A percentile compares a stretch with the other conserved stretches of the same genome.
These are phyloP conservation scores for Penicillium sp. DNA, from an alignment of 2,329 filamentous ascomycete species.

Conservation along the genomic window DNA sequence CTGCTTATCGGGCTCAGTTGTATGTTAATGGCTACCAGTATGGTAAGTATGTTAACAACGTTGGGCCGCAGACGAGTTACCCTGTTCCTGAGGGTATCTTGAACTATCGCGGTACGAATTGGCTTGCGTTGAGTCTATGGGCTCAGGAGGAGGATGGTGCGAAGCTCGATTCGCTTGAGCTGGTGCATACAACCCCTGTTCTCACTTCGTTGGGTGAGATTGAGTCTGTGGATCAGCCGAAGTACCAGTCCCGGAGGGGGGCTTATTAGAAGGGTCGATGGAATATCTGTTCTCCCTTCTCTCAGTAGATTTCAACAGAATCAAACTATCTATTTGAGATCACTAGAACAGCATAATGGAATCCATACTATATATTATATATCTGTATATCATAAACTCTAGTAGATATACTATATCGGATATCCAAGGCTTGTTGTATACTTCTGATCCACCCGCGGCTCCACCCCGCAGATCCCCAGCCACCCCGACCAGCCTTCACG, in stretches of 20 bases:
- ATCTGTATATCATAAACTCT: too few relatives aligned
- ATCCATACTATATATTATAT: too few relatives aligned
- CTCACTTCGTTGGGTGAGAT: conserved; percentile 56
- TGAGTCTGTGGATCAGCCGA: conserved; percentile 50
- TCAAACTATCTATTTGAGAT: too few relatives aligned
- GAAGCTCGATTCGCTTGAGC: conserved; percentile 58
- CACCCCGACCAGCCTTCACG: background rate
- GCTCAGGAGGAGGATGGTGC: conserved; percentile 62
- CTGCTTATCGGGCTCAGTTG: conserved; percentile 64
- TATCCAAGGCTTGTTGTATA: too few relatives aligned
- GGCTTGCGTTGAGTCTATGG: conserved; percentile 71
- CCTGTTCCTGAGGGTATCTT: conserved; percentile 76
- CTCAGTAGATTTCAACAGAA: background rate
- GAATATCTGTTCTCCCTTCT: too few relatives aligned
- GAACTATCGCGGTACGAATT: conserved; percentile 72
- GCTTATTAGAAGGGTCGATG: too few relatives aligned
- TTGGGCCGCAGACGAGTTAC: conserved; percentile 74
- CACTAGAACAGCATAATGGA: too few relatives aligned
- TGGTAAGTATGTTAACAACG: conserved; percentile 67
- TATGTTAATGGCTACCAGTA: conserved; percentile 80
- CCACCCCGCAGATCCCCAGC: conserved; percentile 5
- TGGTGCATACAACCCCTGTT: conserved; percentile 56
- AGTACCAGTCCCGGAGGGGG: conserved; percentile 52
- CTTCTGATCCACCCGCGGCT: too few relatives aligned
- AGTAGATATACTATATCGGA: too few relatives aligned